These are phyloP conservation scores for Imleria badia DNA, from an alignment of 768 basidiomycete genomes.

Conservation along the genomic window DNA sequence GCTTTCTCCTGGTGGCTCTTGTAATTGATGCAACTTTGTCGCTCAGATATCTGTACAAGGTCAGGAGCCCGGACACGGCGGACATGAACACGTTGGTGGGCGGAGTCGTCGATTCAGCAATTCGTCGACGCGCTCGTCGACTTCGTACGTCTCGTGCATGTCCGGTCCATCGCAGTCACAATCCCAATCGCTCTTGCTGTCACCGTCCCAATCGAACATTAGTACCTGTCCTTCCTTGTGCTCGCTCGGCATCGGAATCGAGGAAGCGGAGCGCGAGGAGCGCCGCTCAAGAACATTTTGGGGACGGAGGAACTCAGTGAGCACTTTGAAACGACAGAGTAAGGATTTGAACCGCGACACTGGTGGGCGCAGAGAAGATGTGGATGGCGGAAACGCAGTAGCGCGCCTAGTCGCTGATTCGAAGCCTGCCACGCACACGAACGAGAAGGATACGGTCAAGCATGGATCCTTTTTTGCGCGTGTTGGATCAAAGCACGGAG, in stretches of 20 bases:
- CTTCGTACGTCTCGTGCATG: constrained; percentile 21
- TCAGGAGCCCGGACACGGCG: neutral
- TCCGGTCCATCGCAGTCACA: constrained; percentile 22
- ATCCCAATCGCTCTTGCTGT: constrained; percentile 14
- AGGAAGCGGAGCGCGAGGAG: constrained; percentile 23
- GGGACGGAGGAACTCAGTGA: constrained; percentile 12
- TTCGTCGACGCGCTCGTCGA: constrained; percentile 15
- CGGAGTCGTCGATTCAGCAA: constrained; percentile 20
- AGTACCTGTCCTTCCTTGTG: constrained; percentile 17
- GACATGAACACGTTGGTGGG: neutral
- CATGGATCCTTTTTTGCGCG: constrained; percentile 24
- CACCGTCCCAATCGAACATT: constrained; percentile 17
- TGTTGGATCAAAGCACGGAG: constrained; percentile 23
- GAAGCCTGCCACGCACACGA: neutral
- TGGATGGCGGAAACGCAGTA: neutral
- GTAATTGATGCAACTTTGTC: neutral
- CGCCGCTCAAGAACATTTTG: constrained; percentile 22
- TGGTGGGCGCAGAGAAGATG: neutral
- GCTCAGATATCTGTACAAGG: constrained; percentile 3
- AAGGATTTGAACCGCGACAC: constrained; percentile 1
- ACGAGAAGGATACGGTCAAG: constrained; percentile 30
- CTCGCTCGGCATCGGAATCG: constrained; percentile 25
- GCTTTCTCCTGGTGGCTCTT: neutral
- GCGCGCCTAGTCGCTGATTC: neutral
- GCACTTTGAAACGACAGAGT: constrained; percentile 9